phyloP scores from a whole-genome alignment of 768 basidiomycete species.

The Hygrophorus pudorinus region DNA sequence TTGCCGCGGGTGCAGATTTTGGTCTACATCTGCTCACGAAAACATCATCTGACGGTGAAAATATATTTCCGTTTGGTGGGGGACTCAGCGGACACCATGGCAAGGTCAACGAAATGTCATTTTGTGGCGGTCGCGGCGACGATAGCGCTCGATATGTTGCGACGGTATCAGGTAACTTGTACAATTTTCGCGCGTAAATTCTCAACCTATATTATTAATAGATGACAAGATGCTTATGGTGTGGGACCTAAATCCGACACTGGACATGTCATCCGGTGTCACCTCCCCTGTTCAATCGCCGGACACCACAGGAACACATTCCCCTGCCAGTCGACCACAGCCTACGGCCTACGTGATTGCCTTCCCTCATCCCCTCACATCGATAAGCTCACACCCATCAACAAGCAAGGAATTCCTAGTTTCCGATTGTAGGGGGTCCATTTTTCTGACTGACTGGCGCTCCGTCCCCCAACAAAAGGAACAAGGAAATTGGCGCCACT shows the following conservation, averaged over 20 bases:
- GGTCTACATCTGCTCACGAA: constrained; percentile 64
- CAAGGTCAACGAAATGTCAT: constrained; percentile 67
- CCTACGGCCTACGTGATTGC: constrained; percentile 71
- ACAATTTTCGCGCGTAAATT: constrained; percentile 3
- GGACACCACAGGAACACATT: constrained; percentile 19
- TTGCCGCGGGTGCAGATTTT: constrained; percentile 58
- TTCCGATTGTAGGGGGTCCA: constrained; percentile 61
- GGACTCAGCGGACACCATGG: constrained; percentile 77
- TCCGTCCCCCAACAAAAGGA: constrained; percentile 51
- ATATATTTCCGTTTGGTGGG: constrained; percentile 64
- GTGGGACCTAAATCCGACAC: constrained; percentile 68
- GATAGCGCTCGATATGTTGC: constrained; percentile 69
- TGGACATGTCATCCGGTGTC: constrained; percentile 29
- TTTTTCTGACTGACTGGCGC: constrained; percentile 79
- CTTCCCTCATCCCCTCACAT: constrained; percentile 62
- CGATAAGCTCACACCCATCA: constrained; percentile 60
- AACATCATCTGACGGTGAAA: constrained; percentile 33
- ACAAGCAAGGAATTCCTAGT: constrained; percentile 76
- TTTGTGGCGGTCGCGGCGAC: constrained; percentile 64
- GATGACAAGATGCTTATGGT: constrained; percentile 82
- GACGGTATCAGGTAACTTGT: constrained; percentile 58
- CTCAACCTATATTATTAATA: constrained; percentile 15
- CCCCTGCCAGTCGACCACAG: constrained; percentile 38
- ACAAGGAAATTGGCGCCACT: constrained; percentile 48
- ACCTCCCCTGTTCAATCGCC: constrained; percentile 22